phyloP scores from a whole-genome alignment of 73 alveolate species.

The Breviolum minutum region DNA sequence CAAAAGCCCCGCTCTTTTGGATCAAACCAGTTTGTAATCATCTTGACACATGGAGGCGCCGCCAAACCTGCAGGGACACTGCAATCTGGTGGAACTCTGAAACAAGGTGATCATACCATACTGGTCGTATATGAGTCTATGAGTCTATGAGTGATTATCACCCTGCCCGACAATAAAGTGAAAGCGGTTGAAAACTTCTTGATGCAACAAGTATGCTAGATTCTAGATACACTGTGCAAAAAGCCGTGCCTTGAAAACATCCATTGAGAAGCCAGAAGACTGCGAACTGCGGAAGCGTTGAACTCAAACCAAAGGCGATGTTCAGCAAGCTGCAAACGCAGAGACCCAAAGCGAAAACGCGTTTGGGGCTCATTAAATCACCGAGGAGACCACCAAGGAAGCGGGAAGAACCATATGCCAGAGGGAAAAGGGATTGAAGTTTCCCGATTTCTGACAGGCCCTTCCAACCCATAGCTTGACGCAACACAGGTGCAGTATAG shows the following conservation, averaged over 20 bases:
- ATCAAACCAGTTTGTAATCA: constrained; percentile 94
- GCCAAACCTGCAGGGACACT: constrained; percentile 10
- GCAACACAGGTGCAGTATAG: constrained; percentile 92
- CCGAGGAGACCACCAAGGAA: constrained; percentile 93
- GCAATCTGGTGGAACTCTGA: not conserved
- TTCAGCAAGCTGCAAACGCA: constrained; percentile 68
- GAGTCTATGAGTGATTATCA: not conserved
- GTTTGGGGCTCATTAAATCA: constrained; percentile 77
- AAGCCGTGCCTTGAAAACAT: constrained; percentile 60
- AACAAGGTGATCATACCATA: not conserved
- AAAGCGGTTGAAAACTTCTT: not conserved
- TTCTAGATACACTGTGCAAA: not conserved
- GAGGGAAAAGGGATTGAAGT: constrained; percentile 60
- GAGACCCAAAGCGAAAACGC: constrained; percentile 81
- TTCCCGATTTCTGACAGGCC: constrained; percentile 78
- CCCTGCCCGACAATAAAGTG: not conserved
- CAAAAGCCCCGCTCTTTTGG: constrained; percentile 94
- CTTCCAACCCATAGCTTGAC: constrained; percentile 93
- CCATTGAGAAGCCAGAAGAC: constrained; percentile 88
- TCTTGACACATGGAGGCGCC: constrained; percentile 94
- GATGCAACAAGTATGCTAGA: not conserved
- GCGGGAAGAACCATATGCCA: constrained; percentile 81
- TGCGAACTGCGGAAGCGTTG: constrained; percentile 82
- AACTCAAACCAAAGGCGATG: constrained; percentile 85
- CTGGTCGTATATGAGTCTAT: not conserved